Evolutionary conservation across 345 rosid species (phyloP), one percentile per base, ranked within the genome.

Genomic region (Citrus glauca): DNA sequence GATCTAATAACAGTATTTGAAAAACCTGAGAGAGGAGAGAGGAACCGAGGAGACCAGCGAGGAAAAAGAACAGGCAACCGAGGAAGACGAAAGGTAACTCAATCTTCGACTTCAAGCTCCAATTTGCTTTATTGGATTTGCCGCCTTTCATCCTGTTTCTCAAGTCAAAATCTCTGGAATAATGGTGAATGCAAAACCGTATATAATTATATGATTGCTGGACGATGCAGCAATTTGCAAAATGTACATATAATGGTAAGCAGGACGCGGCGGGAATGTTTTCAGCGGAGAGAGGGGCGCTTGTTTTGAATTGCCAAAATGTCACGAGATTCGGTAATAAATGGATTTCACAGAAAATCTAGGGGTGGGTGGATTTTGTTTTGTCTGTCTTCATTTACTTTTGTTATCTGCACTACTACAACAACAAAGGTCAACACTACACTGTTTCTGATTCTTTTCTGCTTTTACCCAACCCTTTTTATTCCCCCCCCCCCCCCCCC

Each of bases 61-160:
- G 17, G 84, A 89, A 90, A 88, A 88, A 87, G 81, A 85, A 81
- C 28, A 60, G 79, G 83, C 81, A 91, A 33, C 83, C 81, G 20
- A 87, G 37, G 66, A 88, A 55, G 28, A 87, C 81, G n/a, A 73
- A 81, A 13, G 87, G 81, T 6, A 86, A 78, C 19, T 78, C 79
- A 6, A 84, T 74, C 82, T 85, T 88, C 70, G 82, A 50, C 73
- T 78, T 89, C 62, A 83, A 65, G 38, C 30, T 77, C 82, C 83
- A 79, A 40, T 45, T 81, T 57, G 72, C 80, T 79, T 45, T 45
- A 13, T 70, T 85, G 56, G 80, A 28, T 77, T 78, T 85, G 19
- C 57, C 57, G 22, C 56, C 55, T 84, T 84, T 85, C 88, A 87
- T 85, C 63, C 20, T 35, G 1, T 27, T 63, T n/a, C 7, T 24